Evolutionary conservation across 2,329 filamentous ascomycete species (phyloP), one percentile per base, ranked within the genome.

Genomic region (Monosporascus sp.): DNA sequence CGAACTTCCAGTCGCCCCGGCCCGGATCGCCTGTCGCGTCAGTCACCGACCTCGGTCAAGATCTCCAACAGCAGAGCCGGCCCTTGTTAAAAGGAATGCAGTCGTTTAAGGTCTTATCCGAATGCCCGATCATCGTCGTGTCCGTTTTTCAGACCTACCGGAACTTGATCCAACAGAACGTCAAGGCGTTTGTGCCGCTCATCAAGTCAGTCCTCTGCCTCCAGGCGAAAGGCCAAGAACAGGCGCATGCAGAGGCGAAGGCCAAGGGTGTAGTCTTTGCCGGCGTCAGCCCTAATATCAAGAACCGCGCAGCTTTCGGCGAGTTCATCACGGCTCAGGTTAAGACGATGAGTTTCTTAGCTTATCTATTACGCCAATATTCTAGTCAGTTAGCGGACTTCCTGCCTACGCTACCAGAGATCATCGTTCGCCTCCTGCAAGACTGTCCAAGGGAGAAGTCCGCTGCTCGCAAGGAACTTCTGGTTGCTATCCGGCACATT

Each of bases 241-340:
- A 89, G 71, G 94, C 93, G 3, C 94, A 99, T 68, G 80, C 81
- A 27, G 91, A 97, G 63, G 94, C 94, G 14, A 85, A 84, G 43
- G 83, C 85, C 1, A 87, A 85, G 63, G 87, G 87, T 17, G 88
- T 86, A 36, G 88, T 96, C 15, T 97, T 97, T 66, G 94, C 90
- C 0, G 93, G 94, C 2, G 90, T 99, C 50, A 96, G 90, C 72
- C 89, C 89, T 48, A 89, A 90, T 54, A 97, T 99, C 66, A 93
- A 90, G 72, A 96, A 97, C 63, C 81, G 92, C 53, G 88, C 88
- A 14, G 93, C 92, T 0, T 99, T 97, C 74, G 94, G 93, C 37
- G 95, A 99, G 64, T 96, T 97, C 61, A 95, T 99, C 59, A 97
- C 91, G 0, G 91, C 93, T 1, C 95, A 99, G 70, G 94, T 99